Evolutionary conservation across 2,329 filamentous ascomycete genomes (phyloP), one percentile per base, ranked within the genome.

Genomic region (Pseudogymnoascus verrucosus): DNA sequence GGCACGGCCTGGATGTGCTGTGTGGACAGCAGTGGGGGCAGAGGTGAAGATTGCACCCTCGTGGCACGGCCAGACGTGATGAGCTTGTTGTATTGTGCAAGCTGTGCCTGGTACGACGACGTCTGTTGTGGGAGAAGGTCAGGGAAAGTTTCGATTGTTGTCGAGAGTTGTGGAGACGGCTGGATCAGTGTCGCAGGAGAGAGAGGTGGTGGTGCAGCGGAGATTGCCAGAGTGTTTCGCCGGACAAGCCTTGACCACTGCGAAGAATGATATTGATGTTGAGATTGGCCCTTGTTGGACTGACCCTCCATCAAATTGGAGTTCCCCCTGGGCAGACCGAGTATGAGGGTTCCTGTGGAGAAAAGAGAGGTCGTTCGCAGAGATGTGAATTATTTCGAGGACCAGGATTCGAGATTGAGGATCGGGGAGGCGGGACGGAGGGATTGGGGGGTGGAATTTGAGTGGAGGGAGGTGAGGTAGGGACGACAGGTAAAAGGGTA

Each of bases 61-160:
- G 82, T 81, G 12, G 63, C 65, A 65, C 70, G 68, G 31, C 75
- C 76, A 66, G 83, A 80, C 62, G 84, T 83, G 68, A 88, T 80
- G 72, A 88, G 83, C 71, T 82, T 83, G 74, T 87, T 88, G 78
- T 88, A 88, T 69, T 86, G 81, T 61, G 84, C 79, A 63, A 88
- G 80, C 74, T 86, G 84, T 62, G 82, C 83, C 71, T 87, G 82
- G 74, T 85, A 84, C 67, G 83, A 76, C 44, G 80, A 83, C 36
- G 81, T 77, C 67, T 86, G 83, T 66, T 85, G 84, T 14, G 83
- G 83, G 64, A 85, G 68, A 69, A 85, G 76, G 67, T 84, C 79
- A 37, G 84, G 84, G 28, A 84, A 76, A 65, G 84, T 77, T 67
- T 85, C 82, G 70, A 84, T 70, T 65, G 79, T 78, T 66, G 78